phyloP scores from a whole-genome alignment of 257 asterid genomes.

The Solanum okadae region DNA sequence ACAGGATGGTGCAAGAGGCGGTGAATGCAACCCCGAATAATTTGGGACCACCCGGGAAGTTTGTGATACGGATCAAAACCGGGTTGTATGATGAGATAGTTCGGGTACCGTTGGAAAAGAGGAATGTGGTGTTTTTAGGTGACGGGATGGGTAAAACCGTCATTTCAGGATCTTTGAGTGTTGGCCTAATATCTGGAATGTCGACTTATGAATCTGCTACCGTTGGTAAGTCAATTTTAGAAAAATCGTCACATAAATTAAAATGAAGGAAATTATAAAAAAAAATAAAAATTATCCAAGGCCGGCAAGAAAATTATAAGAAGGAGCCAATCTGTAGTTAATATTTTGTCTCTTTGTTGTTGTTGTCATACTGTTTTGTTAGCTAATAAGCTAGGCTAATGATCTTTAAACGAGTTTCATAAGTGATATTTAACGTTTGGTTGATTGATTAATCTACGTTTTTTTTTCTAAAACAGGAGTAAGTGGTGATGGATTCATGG shows the following conservation, averaged over 20 bases:
- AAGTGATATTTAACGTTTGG: not conserved
- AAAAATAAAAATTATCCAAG: no score
- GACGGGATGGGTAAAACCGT: conserved; percentile 4
- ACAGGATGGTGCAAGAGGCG: conserved; percentile 1
- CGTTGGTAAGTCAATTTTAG: not conserved
- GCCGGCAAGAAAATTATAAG: no score
- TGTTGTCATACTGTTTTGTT: not conserved
- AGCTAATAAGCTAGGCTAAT: no score
- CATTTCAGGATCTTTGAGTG: not conserved
- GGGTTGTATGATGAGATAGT: not conserved
- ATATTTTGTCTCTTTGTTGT: not conserved
- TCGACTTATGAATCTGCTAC: not conserved
- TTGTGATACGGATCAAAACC: conserved; percentile 1
- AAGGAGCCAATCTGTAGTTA: not conserved
- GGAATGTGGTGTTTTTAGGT: not conserved
- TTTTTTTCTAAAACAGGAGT: conserved; percentile 17
- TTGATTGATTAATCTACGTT: not conserved
- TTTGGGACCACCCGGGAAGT: not conserved
- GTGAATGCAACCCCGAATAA: not conserved
- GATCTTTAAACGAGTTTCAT: no score
- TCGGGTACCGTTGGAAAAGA: not conserved
- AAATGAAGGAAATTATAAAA: not conserved
- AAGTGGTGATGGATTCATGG: conserved; percentile 55
- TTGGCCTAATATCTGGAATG: not conserved
- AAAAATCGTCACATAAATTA: not conserved